Evolutionary conservation across 1,139 yeast species (phyloP).

Genomic region (Spencermartinsiella ligniputridi): DNA sequence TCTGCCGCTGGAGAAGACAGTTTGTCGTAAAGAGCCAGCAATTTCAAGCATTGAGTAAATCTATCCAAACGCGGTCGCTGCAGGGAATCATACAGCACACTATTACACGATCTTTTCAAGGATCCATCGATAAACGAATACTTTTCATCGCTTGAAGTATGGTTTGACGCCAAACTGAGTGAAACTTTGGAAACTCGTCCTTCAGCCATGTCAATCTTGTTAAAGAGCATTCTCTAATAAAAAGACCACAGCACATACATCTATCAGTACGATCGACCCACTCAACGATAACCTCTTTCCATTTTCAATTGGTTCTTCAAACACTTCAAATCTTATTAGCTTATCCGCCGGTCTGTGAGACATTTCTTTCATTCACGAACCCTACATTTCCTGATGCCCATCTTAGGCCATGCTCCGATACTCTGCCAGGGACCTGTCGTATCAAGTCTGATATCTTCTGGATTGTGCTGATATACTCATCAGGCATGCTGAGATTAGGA

Average conservation of each 20-base stretch:
- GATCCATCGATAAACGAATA: conserved; percentile 27
- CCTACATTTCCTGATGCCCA: conserved; percentile 15
- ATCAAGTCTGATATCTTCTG: conserved; percentile 27
- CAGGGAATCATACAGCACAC: conserved; percentile 25
- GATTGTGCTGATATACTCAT: conserved; percentile 20
- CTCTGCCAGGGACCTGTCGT: conserved; percentile 31
- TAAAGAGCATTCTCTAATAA: not conserved
- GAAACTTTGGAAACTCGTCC: conserved; percentile 24
- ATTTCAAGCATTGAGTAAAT: conserved; percentile 29
- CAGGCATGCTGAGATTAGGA: conserved; percentile 6
- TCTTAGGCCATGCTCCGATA: conserved; percentile 31
- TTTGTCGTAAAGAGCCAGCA: conserved; percentile 32
- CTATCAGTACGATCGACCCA: conserved; percentile 35
- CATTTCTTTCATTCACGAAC: not conserved
- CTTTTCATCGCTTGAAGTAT: conserved; percentile 22
- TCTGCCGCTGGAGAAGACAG: conserved; percentile 30
- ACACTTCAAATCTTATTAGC: conserved; percentile 29
- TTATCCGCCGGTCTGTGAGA: not conserved
- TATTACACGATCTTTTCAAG: conserved; percentile 23
- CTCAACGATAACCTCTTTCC: conserved; percentile 33
- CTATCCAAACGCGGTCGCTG: conserved; percentile 29
- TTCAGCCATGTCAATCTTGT: conserved; percentile 17
- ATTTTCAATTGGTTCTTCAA: conserved; percentile 28
- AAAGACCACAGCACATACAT: conserved; percentile 21
- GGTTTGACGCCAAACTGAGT: conserved; percentile 31